Evolutionary conservation across 352 stramenopile species (phyloP), one percentile per base, ranked within the genome.

Genomic region (Globisporangium echinulatum): DNA sequence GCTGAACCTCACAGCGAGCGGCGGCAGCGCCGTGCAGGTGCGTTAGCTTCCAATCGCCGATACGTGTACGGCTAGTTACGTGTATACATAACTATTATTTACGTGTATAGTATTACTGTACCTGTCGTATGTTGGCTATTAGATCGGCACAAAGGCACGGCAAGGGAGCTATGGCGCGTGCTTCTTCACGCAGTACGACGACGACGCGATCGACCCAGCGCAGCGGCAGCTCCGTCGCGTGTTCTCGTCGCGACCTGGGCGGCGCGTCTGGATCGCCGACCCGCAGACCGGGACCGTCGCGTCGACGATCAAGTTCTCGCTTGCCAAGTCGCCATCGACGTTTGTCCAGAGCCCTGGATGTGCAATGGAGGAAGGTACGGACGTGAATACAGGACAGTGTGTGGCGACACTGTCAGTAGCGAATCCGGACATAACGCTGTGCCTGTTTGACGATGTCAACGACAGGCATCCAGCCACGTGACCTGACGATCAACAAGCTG

Each of bases 91-190:
- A 2, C 2, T 33, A 33, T 2, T 47, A 15, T 44, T 6, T 40
- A 5, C 15, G 42, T 58, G 19, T 19, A 53, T 9, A 39, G 4
- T n/a, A 33, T 33, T 33, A 33, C 25, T 51, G 11, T 38, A 9
- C 6, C 5, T 36, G 40, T 13, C 51, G 47, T 25, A 7, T 40
- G 44, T 1, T 17, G 38, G 49, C 44, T 7, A 39, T 11, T 66
- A 92, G 70, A 91, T 95, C 47, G 85, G 85, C 1, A 90, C 82
- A 33, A 95, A 95, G 62, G 68, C 84, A 9, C 74, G 85, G 0
- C 84, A 95, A 67, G 85, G 85, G 54, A 88, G 75, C 46, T 95
- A 84, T 49, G 85, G 85, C 48, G 85, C 80, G 19, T 95, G 85
- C 52, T 93, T 95, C 56, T 90, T 90, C 53, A 85, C 77, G 0